These are phyloP conservation scores for Diplodia mutila DNA, from an alignment of 2,329 filamentous ascomycete genomes.

Conservation along the genomic window DNA sequence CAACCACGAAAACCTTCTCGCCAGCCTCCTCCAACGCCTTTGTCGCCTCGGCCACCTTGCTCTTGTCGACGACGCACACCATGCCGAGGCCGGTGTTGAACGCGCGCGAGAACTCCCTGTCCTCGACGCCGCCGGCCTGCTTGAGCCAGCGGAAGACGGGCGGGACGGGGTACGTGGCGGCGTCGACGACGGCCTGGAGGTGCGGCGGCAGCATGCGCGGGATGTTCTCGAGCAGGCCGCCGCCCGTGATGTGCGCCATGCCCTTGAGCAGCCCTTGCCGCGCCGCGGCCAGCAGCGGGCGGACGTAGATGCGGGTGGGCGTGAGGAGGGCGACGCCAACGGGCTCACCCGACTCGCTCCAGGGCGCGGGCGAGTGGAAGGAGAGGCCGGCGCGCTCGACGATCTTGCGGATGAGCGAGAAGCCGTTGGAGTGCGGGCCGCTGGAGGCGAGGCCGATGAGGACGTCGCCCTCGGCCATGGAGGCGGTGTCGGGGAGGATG, in stretches of 20 bases:
- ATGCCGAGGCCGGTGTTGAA: constrained; percentile 97
- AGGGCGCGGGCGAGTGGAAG: constrained; percentile 76
- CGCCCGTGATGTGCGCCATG: constrained; percentile 95
- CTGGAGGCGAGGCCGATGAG: constrained; percentile 83
- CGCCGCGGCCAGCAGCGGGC: constrained; percentile 69
- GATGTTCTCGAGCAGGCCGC: constrained; percentile 90
- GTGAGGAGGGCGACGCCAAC: constrained; percentile 81
- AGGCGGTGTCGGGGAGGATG: constrained; percentile 73
- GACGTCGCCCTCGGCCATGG: constrained; percentile 82
- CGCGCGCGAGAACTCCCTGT: constrained; percentile 82
- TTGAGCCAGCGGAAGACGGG: constrained; percentile 88
- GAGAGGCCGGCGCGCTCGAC: constrained; percentile 71
- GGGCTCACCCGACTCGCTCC: constrained; percentile 61
- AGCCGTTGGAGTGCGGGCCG: constrained; percentile 94
- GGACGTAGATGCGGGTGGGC: constrained; percentile 93
- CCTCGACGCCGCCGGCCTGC: constrained; percentile 68
- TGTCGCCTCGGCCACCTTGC: constrained; percentile 64
- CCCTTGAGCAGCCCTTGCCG: constrained; percentile 75
- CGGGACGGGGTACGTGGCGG: constrained; percentile 73
- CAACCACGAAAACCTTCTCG: constrained; percentile 78
- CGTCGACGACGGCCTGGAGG: constrained; percentile 81
- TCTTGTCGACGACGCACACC: constrained; percentile 77
- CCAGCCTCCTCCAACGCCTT: constrained; percentile 66
- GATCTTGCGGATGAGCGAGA: constrained; percentile 92
- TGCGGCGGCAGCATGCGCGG: constrained; percentile 85